These are phyloP conservation scores for Phytophthora colocasiae DNA, from an alignment of 352 stramenopile genomes.

Conservation along the genomic window DNA sequence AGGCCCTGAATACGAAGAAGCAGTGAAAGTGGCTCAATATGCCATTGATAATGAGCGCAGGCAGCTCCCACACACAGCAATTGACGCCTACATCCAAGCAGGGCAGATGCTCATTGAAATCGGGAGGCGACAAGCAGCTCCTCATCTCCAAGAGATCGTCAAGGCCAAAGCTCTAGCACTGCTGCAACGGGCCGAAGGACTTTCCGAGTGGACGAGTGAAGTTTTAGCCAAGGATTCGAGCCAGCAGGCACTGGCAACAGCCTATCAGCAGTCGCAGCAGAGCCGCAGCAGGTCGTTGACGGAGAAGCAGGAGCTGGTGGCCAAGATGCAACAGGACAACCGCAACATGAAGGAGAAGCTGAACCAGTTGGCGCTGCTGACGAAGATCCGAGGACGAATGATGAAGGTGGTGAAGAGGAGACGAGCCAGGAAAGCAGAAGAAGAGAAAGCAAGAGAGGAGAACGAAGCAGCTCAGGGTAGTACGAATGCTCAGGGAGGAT, in stretches of 20 bases:
- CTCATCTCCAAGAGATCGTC: slow-evolving; percentile 81
- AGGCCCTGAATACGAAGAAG: slow-evolving; percentile 66
- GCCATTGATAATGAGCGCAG: slow-evolving; percentile 76
- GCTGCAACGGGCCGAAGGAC: slow-evolving; percentile 73
- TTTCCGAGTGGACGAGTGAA: slow-evolving; percentile 68
- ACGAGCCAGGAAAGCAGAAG: slow-evolving; percentile 55
- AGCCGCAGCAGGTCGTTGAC: slow-evolving; percentile 45
- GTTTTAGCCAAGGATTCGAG: slow-evolving; percentile 46
- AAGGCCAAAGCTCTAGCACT: slow-evolving; percentile 81
- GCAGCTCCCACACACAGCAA: slow-evolving; percentile 67
- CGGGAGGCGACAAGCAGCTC: slow-evolving; percentile 59
- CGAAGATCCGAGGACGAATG: slow-evolving; percentile 64
- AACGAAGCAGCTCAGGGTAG: slow-evolving; percentile 17
- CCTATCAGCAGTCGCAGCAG: slow-evolving; percentile 60
- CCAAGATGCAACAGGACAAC: slow-evolving; percentile 70
- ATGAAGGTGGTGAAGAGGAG: slow-evolving; percentile 53
- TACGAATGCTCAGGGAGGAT: slow-evolving; percentile 11
- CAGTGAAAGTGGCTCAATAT: slow-evolving; percentile 65
- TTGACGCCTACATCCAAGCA: slow-evolving; percentile 75
- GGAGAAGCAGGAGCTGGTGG: slow-evolving; percentile 70
- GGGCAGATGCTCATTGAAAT: slow-evolving; percentile 75
- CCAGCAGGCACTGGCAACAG: slow-evolving; percentile 48
- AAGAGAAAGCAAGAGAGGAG: slow-evolving; percentile 16
- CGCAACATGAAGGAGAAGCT: slow-evolving; percentile 62
- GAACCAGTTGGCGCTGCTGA: slow-evolving; percentile 67